Evolutionary conservation across 1,284 basidiomycete species (phyloP), one percentile per base, ranked within the genome.

Genomic region (Sanghuangporus weigelae): DNA sequence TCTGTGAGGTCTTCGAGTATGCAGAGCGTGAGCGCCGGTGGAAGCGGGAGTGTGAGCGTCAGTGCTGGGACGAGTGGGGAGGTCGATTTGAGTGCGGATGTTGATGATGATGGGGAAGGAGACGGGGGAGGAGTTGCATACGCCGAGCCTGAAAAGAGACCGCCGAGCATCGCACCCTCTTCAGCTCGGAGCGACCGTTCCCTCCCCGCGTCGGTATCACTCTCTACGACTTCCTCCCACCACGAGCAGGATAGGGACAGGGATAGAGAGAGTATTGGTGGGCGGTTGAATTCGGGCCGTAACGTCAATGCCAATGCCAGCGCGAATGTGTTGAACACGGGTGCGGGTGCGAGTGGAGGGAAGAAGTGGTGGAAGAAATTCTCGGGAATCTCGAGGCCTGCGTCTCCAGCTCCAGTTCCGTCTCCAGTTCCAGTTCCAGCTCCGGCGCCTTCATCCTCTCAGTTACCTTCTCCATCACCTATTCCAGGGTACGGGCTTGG

Each of bases 301-400:
- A 49, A 23, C 19, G 19, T 23, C 3, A 23, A 49, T 23, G 48
- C 48, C 10, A 23, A 49, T 49, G 19, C 21, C 10, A 49, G 19
- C 23, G 49, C 21, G 49, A 14, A 31, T 31, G 49, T 26, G 59
- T 3, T 36, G 21, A 42, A 66, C n/a, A 31, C 26, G 11, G 50
- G 56, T 23, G 53, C 36, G 21, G 36, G 56, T 56, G n/a, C 16
- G 12, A 38, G 54, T 38, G 39, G 23, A 12, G 60, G 38, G 21
- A 26, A 26, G 60, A 48, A 48, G 35, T 67, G 66, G 66, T 67
- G 66, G 66, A 23, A 55, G 51, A 63, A 55, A 38, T 50, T 59
- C 38, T 19, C 39, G 40, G n/a, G 40, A 7, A 1, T n/a, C 49
- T 55, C 42, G 40, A 57, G 48, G 21, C 10, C 35, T 39, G 36